These are phyloP conservation scores for Ophiosphaerella narmari DNA, from an alignment of 2,329 filamentous ascomycete species.

Conservation along the genomic window DNA sequence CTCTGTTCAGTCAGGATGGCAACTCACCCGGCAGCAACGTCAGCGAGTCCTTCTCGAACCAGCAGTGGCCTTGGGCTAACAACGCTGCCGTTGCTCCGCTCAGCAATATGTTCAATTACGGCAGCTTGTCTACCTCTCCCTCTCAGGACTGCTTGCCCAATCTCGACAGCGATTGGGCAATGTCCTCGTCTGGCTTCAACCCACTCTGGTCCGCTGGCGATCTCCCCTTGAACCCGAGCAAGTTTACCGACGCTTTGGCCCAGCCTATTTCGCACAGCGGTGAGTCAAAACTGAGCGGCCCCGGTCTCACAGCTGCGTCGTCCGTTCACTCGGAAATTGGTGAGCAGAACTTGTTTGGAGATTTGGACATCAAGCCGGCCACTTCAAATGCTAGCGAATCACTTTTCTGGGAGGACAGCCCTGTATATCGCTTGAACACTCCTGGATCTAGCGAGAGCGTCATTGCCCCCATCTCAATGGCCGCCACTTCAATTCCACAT, in stretches of 20 bases:
- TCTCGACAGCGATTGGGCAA: constrained; percentile 41
- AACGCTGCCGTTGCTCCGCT: constrained; percentile 28
- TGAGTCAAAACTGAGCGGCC: constrained; percentile 47
- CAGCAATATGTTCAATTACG: constrained; percentile 37
- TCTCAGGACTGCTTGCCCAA: constrained; percentile 45
- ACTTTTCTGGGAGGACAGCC: constrained; percentile 46
- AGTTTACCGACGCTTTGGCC: constrained; percentile 39
- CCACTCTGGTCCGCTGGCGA: constrained; percentile 47
- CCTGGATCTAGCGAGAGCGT: constrained; percentile 29
- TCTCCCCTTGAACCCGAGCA: constrained; percentile 46
- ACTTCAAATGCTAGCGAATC: constrained; percentile 39
- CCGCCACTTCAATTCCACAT: constrained; percentile 24
- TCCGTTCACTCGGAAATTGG: constrained; percentile 49
- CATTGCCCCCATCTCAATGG: constrained; percentile 30
- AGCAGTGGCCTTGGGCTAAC: constrained; percentile 43
- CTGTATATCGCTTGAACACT: constrained; percentile 37
- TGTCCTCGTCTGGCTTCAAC: constrained; percentile 42
- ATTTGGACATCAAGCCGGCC: constrained; percentile 40
- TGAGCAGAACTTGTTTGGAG: constrained; percentile 39
- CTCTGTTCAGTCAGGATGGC: constrained; percentile 32
- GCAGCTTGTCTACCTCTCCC: constrained; percentile 46
- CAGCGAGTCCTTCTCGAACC: constrained; percentile 36
- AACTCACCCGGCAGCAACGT: constrained; percentile 42
- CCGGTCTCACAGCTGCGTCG: constrained; percentile 47
- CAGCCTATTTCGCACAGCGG: constrained; percentile 49